Evolutionary conservation across 257 asterid genomes (phyloP).

Genomic region (Scutellaria baicalensis): DNA sequence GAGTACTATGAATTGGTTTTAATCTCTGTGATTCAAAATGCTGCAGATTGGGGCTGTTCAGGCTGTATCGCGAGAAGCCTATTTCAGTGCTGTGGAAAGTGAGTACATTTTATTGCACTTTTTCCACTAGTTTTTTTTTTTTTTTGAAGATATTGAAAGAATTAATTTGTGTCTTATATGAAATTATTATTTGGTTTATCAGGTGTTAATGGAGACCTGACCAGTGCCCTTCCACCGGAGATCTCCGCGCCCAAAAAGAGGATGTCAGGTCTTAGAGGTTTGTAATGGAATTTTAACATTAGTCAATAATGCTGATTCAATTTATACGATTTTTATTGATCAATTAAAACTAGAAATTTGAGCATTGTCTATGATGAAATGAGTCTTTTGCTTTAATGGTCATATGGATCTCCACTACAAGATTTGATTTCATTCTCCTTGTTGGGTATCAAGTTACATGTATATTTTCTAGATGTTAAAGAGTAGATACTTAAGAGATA

Average conservation of each 20-base stretch:
- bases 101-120: constrained; percentile 6
- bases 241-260: constrained; percentile 35
- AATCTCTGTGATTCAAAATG: background rate
- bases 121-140: background rate
- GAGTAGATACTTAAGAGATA: background rate
- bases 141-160: background rate
- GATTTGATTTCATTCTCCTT: too few relatives aligned
- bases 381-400: background rate
- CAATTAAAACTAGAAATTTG: background rate
- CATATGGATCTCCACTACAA: background rate
- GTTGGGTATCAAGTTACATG: too few relatives aligned
- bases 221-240: constrained; percentile 34
- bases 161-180: background rate
- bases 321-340: background rate
- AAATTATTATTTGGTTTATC: background rate
- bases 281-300: background rate
- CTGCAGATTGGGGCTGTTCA: constrained; percentile 77
- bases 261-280: constrained; percentile 56
- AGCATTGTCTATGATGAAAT: background rate
- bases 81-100: constrained; percentile 59
- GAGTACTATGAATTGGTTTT: background rate
- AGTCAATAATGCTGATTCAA: background rate
- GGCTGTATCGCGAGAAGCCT: constrained; percentile 75
- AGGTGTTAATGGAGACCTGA: constrained; percentile 39
- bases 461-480: too few relatives aligned